Evolutionary conservation across 23 red algal genomes (phyloP).

Genomic region (Gracilaria domingensis): DNA sequence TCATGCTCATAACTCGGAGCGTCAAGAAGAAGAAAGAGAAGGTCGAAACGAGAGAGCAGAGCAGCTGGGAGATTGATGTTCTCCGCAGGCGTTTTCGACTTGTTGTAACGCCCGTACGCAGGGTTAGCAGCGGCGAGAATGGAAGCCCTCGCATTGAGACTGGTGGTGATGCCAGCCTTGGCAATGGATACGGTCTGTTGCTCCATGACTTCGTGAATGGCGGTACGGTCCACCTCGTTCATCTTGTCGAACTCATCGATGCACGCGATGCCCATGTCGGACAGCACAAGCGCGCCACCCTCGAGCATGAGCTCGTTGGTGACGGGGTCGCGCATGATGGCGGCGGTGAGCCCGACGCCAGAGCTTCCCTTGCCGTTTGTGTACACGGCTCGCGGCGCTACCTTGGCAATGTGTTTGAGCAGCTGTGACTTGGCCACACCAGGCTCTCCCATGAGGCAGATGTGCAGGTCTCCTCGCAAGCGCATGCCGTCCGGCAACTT

Average conservation of each 20-base stretch:
- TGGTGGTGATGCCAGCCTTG: slow-evolving; percentile 99
- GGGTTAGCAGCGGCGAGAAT: slow-evolving; percentile 98
- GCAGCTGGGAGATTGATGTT: slow-evolving; percentile 99
- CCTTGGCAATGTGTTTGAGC: slow-evolving; percentile 89
- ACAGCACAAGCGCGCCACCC: slow-evolving; percentile 95
- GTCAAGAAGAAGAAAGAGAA: slow-evolving; percentile 97
- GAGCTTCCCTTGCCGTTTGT: slow-evolving; percentile 99
- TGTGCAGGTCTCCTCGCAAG: slow-evolving; percentile 92
- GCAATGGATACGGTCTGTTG: slow-evolving; percentile 99
- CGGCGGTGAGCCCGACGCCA: slow-evolving; percentile 96
- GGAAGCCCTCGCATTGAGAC: slow-evolving; percentile 93
- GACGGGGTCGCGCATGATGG: slow-evolving; percentile 87
- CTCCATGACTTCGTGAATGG: slow-evolving; percentile 99
- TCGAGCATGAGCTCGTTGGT: slow-evolving; percentile 97
- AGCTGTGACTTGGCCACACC: slow-evolving; percentile 97
- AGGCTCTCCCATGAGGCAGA: slow-evolving; percentile 98
- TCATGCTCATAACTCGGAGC: slow-evolving; percentile 74
- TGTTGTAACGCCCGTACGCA: slow-evolving; percentile 98
- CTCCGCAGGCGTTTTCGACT: slow-evolving; percentile 80
- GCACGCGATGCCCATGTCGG: slow-evolving; percentile 94
- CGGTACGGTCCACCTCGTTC: slow-evolving; percentile 93
- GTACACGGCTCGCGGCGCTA: slow-evolving; percentile 92
- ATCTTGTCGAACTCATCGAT: slow-evolving; percentile 99
- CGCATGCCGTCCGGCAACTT: slow-evolving; percentile 92
- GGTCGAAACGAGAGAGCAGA: slow-evolving; percentile 96